Percentiles rank a stretch among this genome's conserved stretches.
Conservation (phyloP, 129 eudicot species). For the Flaveria bidentis region DNA sequence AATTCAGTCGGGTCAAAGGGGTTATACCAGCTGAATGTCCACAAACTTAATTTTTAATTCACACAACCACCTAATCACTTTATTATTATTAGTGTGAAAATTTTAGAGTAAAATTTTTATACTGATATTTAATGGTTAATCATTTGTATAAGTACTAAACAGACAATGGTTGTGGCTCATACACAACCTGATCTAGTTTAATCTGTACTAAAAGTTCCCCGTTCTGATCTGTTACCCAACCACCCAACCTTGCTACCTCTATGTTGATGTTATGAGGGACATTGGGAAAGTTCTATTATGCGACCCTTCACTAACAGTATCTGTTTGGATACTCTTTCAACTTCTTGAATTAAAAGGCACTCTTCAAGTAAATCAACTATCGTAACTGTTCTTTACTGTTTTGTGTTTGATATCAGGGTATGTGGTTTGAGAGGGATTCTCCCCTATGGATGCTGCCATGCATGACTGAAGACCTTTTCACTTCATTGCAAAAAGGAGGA, state of each 20-base stretch:
- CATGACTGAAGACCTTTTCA: constrained; percentile 70
- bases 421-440: constrained; percentile 82
- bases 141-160: background rate
- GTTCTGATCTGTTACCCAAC: background rate
- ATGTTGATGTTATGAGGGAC: background rate
- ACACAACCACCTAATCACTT: background rate
- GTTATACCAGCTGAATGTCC: background rate
- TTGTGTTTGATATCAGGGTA: constrained; percentile 51
- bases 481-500: constrained; percentile 52
- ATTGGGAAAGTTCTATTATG: background rate
- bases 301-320: background rate
- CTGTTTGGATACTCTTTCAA: background rate
- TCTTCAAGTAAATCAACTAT: constrained; percentile 1
- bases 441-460: constrained; percentile 87
- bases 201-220: background rate
- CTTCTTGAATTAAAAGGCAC: background rate
- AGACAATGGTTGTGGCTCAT: background rate
- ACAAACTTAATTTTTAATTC: background rate
- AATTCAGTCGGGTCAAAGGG: background rate
- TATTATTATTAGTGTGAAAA: background rate
- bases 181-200: background rate
- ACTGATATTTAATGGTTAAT: background rate
- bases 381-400: background rate
- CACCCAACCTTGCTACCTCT: background rate
- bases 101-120: background rate